These are phyloP conservation scores for Stachybotrys chlorohalonatus DNA, from an alignment of 2,329 filamentous ascomycete species.

Conservation along the genomic window DNA sequence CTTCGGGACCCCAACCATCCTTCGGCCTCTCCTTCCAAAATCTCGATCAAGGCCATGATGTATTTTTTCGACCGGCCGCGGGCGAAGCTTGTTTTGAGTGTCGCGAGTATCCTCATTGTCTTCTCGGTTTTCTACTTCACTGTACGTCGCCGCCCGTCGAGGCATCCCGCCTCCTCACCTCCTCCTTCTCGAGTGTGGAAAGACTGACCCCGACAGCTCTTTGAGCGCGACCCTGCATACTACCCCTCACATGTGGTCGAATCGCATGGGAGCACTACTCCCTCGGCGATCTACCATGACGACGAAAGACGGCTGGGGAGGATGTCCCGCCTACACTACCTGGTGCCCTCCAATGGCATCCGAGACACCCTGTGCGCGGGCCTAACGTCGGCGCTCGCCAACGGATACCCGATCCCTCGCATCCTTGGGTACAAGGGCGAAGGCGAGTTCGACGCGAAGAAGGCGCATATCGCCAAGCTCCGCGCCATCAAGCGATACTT, in stretches of 20 bases:
- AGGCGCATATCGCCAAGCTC: constrained; percentile 11
- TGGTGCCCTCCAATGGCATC: constrained; percentile 8
- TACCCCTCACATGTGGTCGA: not conserved
- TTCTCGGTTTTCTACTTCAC: too few species aligned
- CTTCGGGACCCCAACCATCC: too few species aligned
- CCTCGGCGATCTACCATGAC: not conserved
- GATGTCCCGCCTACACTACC: constrained; percentile 8
- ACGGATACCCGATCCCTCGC: constrained; percentile 11
- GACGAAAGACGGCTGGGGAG: not conserved
- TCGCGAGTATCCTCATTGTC: too few species aligned
- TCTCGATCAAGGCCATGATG: too few species aligned
- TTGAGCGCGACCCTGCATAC: not conserved
- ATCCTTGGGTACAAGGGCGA: constrained; percentile 12
- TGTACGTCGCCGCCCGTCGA: too few species aligned
- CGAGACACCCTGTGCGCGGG: constrained; percentile 9
- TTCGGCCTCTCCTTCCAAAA: too few species aligned
- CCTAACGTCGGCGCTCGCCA: constrained; percentile 9
- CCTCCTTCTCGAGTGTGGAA: not conserved
- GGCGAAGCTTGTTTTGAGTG: too few species aligned
- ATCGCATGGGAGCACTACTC: too few species aligned
- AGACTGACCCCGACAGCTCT: not conserved
- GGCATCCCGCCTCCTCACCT: too few species aligned
- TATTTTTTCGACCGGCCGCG: too few species aligned
- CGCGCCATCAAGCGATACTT: constrained; percentile 9
- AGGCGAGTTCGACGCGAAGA: constrained; percentile 6